A percentile compares a stretch with the other conserved stretches of the same genome.
Conservation (phyloP, 2,329 filamentous ascomycete genomes). For the Orbilia javanica region DNA sequence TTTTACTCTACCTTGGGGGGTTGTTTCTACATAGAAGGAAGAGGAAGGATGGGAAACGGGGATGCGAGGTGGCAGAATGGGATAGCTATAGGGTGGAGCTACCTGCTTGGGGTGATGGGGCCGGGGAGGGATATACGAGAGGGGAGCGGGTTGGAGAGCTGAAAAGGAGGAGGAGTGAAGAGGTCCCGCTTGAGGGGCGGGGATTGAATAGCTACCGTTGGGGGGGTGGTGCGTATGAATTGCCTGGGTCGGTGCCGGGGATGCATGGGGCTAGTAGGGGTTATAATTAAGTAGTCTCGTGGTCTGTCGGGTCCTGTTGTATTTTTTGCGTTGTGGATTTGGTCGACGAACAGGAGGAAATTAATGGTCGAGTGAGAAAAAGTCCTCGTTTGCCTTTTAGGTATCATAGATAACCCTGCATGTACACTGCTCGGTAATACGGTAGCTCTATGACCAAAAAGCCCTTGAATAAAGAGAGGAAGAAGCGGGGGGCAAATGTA, state of each 20-base stretch:
- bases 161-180: not conserved
- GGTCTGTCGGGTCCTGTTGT: not conserved
- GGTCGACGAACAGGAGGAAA: not conserved
- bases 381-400: no score
- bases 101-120: not conserved
- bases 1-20: not conserved
- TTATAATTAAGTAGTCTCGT: not conserved
- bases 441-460: not conserved
- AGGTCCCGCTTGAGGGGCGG: not conserved
- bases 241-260: not conserved
- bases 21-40: not conserved
- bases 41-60: not conserved
- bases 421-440: no score
- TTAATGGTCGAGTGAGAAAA: not conserved
- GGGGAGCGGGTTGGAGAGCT: not conserved
- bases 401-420: no score
- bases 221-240: not conserved
- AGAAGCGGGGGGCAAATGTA: not conserved
- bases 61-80: not conserved
- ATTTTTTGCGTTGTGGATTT: constrained; percentile 12
- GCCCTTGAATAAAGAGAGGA: not conserved
- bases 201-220: not conserved
- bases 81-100: not conserved
- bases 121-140: not conserved
- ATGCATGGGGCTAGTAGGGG: not conserved